Conservation (phyloP, 331 rosid genomes). For the Cydonia oblonga region DNA sequence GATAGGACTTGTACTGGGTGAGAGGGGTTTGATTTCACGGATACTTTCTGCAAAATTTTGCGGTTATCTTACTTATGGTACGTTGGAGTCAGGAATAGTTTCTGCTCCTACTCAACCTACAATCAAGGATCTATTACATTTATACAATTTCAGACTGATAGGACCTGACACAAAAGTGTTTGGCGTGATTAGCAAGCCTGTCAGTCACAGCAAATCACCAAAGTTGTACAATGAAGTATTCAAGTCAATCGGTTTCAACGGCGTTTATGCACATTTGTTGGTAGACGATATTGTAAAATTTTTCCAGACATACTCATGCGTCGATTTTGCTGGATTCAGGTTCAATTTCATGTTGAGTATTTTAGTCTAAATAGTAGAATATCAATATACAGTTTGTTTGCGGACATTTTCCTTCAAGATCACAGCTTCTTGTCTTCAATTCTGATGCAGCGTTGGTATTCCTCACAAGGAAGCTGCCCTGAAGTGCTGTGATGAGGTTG, state of each 20-base stretch:
- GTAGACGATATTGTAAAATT: slow-evolving; percentile 70
- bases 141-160: slow-evolving; percentile 59
- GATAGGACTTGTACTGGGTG: slow-evolving; percentile 88
- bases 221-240: slow-evolving; percentile 55
- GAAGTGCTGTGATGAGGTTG: slow-evolving; percentile 76
- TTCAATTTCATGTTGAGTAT: slow-evolving; percentile 7
- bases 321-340: slow-evolving; percentile 92
- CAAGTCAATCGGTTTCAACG: slow-evolving; percentile 64
- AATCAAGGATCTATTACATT: slow-evolving; percentile 50
- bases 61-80: slow-evolving; percentile 79
- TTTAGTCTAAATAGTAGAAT: background rate
- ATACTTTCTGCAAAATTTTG: slow-evolving; percentile 85
- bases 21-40: slow-evolving; percentile 73
- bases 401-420: background rate
- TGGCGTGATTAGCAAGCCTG: slow-evolving; percentile 91
- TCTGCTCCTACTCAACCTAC: slow-evolving; percentile 95
- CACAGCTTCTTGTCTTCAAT: slow-evolving; percentile 11
- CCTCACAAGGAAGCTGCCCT: slow-evolving; percentile 83
- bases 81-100: slow-evolving; percentile 62
- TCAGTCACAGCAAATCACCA: slow-evolving; percentile 84
- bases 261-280: slow-evolving; percentile 62
- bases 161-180: slow-evolving; percentile 72
- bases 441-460: slow-evolving; percentile 51
- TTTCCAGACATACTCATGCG: slow-evolving; percentile 59
- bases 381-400: background rate